Base-by-base conservation (phyloP, 1,284 basidiomycete genomes). In the Mycena sp. region DNA sequence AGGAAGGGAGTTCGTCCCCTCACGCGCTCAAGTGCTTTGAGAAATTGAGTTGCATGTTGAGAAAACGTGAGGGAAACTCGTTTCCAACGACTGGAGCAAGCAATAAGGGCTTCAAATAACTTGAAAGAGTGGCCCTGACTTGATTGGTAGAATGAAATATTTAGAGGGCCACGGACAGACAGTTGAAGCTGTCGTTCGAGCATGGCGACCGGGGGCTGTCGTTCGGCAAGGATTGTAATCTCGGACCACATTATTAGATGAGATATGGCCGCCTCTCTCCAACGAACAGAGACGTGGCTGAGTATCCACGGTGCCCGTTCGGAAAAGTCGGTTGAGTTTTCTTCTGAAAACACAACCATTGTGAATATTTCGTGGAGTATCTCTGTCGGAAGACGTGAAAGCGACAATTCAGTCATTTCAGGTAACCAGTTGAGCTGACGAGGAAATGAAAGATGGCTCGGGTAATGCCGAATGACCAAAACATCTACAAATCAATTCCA, bases 361-460 rank as follows among this genome's bases (percentile, higher is more conserved):
- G 32, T 30, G 14, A 43, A 55, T 44, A 55, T 55, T 44, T 55
- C 53, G 9, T 55, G 43, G 10, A 55, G 53, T 26, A 55, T 37
- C 21, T 55, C 53, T 25, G 53, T 35, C 0, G 53, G 53, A 37
- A 55, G 41, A 32, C 43, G 43, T 5, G 19, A 14, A 17, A 55
- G 12, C 4, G 29, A 44, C 9, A 17, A 10, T 37, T 45, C 41
- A 12, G n/a, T 32, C 52, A 43, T 43, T 3, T 16, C 14, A 10
- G n/a, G 12, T 25, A 25, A 43, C 5, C 6, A 21, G 5, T 46
- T n/a, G 26, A 30, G n/a, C n/a, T n/a, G n/a, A n/a, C n/a, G n/a
- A n/a, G n/a, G n/a, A n/a, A n/a, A n/a, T n/a, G n/a, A n/a, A n/a
- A n/a, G n/a, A n/a, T n/a, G n/a, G n/a, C n/a, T n/a, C n/a, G n/a